phyloP scores from a whole-genome alignment of 306 rosid species.

The Prunus persica region DNA sequence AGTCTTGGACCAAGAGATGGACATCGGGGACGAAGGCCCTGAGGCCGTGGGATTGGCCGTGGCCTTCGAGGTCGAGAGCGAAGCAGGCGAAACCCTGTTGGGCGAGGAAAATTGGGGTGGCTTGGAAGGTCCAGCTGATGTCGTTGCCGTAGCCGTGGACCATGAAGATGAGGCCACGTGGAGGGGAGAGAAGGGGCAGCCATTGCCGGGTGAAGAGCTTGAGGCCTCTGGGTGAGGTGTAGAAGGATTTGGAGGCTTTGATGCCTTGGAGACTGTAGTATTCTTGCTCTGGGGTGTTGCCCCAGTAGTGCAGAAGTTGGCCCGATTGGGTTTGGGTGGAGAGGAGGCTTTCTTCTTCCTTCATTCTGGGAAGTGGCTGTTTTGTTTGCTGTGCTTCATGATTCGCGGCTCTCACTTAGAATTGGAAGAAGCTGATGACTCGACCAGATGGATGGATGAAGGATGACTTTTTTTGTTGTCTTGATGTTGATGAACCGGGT shows the following conservation, averaged over 20 bases:
- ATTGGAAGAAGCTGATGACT: background rate
- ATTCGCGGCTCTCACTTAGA: background rate
- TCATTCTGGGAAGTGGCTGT: conserved; percentile 5
- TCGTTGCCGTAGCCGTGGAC: too few species aligned
- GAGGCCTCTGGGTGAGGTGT: conserved; percentile 25
- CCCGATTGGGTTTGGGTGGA: background rate
- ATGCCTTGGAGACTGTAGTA: conserved; percentile 57
- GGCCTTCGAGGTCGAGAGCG: too few species aligned
- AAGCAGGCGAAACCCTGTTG: too few species aligned
- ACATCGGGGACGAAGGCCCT: too few species aligned
- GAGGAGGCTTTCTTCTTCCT: background rate
- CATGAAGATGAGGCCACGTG: too few species aligned
- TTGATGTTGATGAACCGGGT: background rate
- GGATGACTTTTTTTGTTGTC: background rate
- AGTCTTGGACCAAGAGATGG: too few species aligned
- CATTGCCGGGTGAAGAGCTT: too few species aligned
- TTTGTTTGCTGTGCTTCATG: background rate
- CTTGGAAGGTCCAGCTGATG: too few species aligned
- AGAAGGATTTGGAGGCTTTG: conserved; percentile 36
- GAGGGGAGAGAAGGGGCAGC: too few species aligned
- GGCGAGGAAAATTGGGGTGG: too few species aligned
- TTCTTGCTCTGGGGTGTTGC: conserved; percentile 61
- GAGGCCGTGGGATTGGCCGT: too few species aligned
- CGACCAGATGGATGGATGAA: background rate
- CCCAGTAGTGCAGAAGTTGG: conserved; percentile 57